Base-by-base conservation (phyloP, 1,284 basidiomycete genomes). In the Thecaphora thlaspeos region DNA sequence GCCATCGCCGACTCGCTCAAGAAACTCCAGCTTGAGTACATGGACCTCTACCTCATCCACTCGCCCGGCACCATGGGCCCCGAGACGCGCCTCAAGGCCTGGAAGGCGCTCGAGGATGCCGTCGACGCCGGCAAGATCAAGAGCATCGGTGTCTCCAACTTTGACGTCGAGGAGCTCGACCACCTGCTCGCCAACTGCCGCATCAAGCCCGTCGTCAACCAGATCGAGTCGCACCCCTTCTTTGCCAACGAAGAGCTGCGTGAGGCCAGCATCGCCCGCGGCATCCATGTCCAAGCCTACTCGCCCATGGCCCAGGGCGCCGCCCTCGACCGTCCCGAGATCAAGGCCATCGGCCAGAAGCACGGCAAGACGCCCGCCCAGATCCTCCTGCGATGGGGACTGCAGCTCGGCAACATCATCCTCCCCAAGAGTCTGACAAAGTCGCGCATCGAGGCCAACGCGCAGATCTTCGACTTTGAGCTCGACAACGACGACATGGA, bases 141-240 rank as follows among this genome's bases (percentile, higher is more conserved):
- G 58, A 65, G 68, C 42, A 76, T 76, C 54, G 75, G 75, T 55
- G 73, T 76, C 41, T 75, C 73, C 42, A 76, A 76, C 73, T 76
- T 75, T 51, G 71, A 74, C 61, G 70, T 72, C 24, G 69, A 73
- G 56, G 68, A 75, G 46, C 68, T 76, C 45, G 75, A 76, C 55
- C 65, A 74, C 49, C 63, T 76, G 4, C 61, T 76, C 22, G 64
- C 65, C 43, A 57, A 68, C 56, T 63, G 58, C 48, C 71, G 70
- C 55, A 74, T 76, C 68, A 73, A 75, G 61, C 73, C 75, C 32
- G 68, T 59, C 43, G 75, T 77, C 51, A 77, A 76, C 66, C 75
- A 76, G 68, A 76, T 75, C 54, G 73, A 76, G 59, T 71, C 67
- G 24, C 75, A 77, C 62, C 75, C 72, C 64, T 76, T 74, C 68